Conservation (phyloP, 805 yeast species). For the Candida boleticola region DNA sequence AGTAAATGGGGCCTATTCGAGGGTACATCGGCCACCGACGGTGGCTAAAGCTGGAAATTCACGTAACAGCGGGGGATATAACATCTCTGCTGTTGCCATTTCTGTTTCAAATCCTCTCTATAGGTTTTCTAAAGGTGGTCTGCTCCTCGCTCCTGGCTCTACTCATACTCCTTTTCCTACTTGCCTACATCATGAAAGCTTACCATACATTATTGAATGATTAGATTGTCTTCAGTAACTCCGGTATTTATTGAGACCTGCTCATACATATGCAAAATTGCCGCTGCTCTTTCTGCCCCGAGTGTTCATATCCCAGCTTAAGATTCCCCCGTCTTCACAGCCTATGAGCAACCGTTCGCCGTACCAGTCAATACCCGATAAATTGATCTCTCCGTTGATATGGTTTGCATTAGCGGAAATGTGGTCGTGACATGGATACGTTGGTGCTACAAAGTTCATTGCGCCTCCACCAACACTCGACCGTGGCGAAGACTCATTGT, state of each 20-base stretch:
- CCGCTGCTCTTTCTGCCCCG: conserved; percentile 40
- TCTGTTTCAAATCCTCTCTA: too few species aligned
- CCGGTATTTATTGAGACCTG: neutral
- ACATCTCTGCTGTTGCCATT: too few species aligned
- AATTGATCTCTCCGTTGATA: conserved; percentile 43
- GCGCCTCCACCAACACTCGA: neutral
- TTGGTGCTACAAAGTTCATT: neutral
- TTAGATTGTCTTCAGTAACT: too few species aligned
- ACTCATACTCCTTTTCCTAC: too few species aligned
- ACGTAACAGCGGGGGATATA: too few species aligned
- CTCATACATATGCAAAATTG: conserved; percentile 30
- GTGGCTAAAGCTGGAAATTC: too few species aligned
- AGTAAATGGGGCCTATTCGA: too few species aligned
- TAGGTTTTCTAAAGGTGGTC: too few species aligned
- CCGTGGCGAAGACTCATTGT: conserved; percentile 1
- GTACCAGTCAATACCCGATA: conserved; percentile 39
- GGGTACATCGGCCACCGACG: too few species aligned
- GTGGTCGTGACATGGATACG: neutral
- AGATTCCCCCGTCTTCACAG: conserved; percentile 40
- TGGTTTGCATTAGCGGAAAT: conserved; percentile 21
- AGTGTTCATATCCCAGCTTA: conserved; percentile 40
- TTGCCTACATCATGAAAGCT: too few species aligned
- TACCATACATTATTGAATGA: too few species aligned
- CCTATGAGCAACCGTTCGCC: conserved; percentile 35
- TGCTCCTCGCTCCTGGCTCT: too few species aligned